Evolutionary conservation across 2,329 filamentous ascomycete species (phyloP).

Genomic region (Trichocomaceae sp.): DNA sequence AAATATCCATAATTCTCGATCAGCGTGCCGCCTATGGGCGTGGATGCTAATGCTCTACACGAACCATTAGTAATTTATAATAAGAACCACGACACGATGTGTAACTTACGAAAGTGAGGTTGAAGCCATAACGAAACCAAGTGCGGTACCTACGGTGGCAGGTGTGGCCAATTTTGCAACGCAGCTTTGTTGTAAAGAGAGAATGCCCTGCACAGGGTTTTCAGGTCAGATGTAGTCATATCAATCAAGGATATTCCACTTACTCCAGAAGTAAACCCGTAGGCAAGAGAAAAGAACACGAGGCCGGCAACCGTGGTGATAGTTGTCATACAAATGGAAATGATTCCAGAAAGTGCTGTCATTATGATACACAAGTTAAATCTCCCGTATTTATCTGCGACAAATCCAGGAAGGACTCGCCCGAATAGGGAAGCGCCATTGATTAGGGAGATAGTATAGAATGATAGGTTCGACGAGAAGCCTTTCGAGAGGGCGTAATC

Average conservation of each 20-base stretch:
- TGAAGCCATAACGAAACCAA: slow-evolving; percentile 39
- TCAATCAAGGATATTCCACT: neutral
- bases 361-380: slow-evolving; percentile 29
- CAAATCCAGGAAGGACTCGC: slow-evolving; percentile 29
- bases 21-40: slow-evolving; percentile 39
- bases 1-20: slow-evolving; percentile 36
- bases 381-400: slow-evolving; percentile 31
- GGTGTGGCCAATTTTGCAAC: slow-evolving; percentile 37
- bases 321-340: slow-evolving; percentile 43
- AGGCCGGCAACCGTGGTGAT: slow-evolving; percentile 39
- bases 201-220: slow-evolving; percentile 31
- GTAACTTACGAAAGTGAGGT: slow-evolving; percentile 38
- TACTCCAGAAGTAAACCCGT: slow-evolving; percentile 44
- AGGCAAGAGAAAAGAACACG: slow-evolving; percentile 40
- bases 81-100: neutral
- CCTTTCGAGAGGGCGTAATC: slow-evolving; percentile 25
- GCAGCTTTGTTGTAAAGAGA: slow-evolving; percentile 44
- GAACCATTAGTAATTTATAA: neutral
- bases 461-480: slow-evolving; percentile 25
- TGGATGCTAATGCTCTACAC: slow-evolving; percentile 35
- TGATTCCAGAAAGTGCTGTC: slow-evolving; percentile 27
- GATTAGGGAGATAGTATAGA: slow-evolving; percentile 34
- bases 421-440: slow-evolving; percentile 36
- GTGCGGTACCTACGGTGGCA: slow-evolving; percentile 35
- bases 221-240: neutral